A percentile compares a stretch with the other conserved stretches of the same genome.
Evolutionary conservation across 1,284 basidiomycete species (phyloP).

Genomic region (Inonotus obliquus): DNA sequence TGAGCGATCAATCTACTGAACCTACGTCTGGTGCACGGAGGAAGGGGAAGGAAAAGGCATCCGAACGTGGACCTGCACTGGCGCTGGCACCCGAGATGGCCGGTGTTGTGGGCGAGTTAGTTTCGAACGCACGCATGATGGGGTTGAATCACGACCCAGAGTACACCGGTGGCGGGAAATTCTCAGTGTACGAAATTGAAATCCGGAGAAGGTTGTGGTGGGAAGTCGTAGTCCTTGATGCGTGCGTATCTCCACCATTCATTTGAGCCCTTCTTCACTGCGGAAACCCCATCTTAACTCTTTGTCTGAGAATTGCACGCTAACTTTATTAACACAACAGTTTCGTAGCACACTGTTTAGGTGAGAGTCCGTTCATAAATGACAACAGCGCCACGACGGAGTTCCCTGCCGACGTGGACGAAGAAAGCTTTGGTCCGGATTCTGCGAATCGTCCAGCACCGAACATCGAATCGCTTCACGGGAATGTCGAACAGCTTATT

Average conservation of each 20-base stretch:
- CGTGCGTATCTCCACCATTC: conserved; percentile 41
- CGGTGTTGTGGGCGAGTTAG: conserved; percentile 58
- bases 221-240: conserved; percentile 68
- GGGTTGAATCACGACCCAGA: conserved; percentile 59
- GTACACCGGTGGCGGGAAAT: conserved; percentile 37
- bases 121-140: conserved; percentile 59
- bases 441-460: conserved; percentile 40
- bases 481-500: conserved; percentile 27
- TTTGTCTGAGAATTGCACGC: not conserved
- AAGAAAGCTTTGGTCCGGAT: conserved; percentile 42
- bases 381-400: conserved; percentile 44
- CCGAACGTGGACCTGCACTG: conserved; percentile 2
- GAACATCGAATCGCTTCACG: conserved; percentile 24
- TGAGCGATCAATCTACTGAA: not conserved
- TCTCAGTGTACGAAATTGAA: conserved; percentile 49
- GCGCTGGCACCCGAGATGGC: conserved; percentile 10
- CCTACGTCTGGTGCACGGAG: not conserved
- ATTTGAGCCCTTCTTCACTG: not conserved
- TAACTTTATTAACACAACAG: conserved; percentile 30
- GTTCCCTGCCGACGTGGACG: conserved; percentile 46
- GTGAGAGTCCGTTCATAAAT: conserved; percentile 52
- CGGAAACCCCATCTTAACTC: not conserved
- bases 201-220: conserved; percentile 64
- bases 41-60: not conserved
- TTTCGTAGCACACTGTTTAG: conserved; percentile 63